Base-by-base conservation (phyloP, 2,329 filamentous ascomycete genomes). In the Ceratocystis destructans region DNA sequence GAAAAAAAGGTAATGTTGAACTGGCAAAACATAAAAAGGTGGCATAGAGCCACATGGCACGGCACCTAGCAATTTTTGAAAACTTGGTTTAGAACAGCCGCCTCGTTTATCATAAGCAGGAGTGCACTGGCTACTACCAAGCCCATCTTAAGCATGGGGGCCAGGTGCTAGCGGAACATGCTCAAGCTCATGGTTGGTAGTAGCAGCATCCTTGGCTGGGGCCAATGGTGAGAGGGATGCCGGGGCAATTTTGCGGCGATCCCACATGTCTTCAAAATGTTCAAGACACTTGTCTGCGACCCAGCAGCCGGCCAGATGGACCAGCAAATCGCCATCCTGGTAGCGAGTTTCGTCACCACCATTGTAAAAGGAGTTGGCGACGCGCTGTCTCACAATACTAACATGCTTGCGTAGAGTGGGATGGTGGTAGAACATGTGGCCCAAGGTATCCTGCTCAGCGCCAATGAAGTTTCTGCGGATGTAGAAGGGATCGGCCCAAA, bases 231-330 rank as follows among this genome's bases (percentile, higher is more conserved):
- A 48, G 7, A 37, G 45, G 12, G 62, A 33, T 31, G 62, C 33
- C 17, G 45, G 28, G 20, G 41, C 31, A 65, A 65, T 48, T 41
- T 68, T 68, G 25, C 66, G 63, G 8, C 64, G 63, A 22, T 65
- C 61, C 67, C 67, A 68, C 67, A 68, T 68, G n/a, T 66, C 61
- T 31, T 68, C 64, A 37, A 68, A 68, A 12, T 64, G 64, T 53
- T 64, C 48, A 59, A 53, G 41, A 28, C 67, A 68, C n/a, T 61
- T 46, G 22, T 68, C 22, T 12, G 20, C 37, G 7, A 68, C 67
- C 67, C 67, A 68, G 61, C 67, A 68, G 61, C 67, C 67, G 22
- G 67, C 67, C 63, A 68, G 45, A 41, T 68, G 67, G 6, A 68
- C 64, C 12, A 66, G 48, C 48, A 68, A 20, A 66, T 68, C 67